These are phyloP conservation scores for Omphalea diandra DNA, from an alignment of 441 rosid genomes.

Conservation along the genomic window DNA sequence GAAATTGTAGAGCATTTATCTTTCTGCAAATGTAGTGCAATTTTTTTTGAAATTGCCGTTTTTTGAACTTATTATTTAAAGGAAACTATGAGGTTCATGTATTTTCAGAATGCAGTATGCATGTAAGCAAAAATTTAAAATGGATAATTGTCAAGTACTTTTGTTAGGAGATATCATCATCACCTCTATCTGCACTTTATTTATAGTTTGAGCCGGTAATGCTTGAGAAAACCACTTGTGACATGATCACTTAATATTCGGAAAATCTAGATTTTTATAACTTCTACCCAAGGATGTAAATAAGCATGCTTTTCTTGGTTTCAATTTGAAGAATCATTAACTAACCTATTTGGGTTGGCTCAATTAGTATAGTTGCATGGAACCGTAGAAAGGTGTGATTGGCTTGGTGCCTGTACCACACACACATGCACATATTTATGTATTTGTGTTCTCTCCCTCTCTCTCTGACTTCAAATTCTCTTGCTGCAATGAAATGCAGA, in stretches of 20 bases:
- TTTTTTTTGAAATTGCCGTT: neutral
- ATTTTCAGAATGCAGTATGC: neutral
- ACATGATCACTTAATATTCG: neutral
- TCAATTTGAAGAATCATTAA: neutral
- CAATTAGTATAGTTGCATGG: neutral
- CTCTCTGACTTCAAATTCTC: conserved; percentile 21
- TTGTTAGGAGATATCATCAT: neutral
- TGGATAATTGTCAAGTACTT: neutral
- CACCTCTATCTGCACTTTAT: neutral
- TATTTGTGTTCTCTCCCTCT: neutral
- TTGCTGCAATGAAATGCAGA: conserved; percentile 44
- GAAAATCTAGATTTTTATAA: too few species aligned
- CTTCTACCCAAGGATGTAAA: neutral
- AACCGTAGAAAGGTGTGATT: neutral
- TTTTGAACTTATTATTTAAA: neutral
- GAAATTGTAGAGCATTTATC: neutral
- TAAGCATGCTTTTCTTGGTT: neutral
- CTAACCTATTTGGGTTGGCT: neutral
- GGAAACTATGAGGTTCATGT: neutral
- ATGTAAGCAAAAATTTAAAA: neutral
- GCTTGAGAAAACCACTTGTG: neutral
- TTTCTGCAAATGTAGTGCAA: neutral
- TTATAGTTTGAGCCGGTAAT: neutral
- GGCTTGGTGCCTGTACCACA: too few species aligned
- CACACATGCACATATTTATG: neutral